phyloP scores from a whole-genome alignment of 2,329 filamentous ascomycete genomes.

The Verticillium nubilum region DNA sequence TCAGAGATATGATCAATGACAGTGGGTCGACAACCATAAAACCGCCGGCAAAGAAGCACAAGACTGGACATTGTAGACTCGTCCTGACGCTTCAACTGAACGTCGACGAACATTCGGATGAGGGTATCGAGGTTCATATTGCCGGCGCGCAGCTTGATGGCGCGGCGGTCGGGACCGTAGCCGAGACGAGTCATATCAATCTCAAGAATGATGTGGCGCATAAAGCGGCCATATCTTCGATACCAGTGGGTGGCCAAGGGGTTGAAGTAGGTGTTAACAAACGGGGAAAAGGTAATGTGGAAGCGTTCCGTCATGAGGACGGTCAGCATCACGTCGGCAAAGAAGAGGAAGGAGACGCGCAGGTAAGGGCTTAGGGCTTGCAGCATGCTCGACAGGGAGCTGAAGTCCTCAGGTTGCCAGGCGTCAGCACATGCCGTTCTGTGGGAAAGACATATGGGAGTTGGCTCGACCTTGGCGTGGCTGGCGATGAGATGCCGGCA shows the following conservation, averaged over 20 bases:
- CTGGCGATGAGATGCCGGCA: constrained; percentile 11
- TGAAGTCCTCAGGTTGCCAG: constrained; percentile 29
- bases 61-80: constrained; percentile 19
- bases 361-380: constrained; percentile 18
- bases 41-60: constrained; percentile 28
- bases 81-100: constrained; percentile 15
- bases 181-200: constrained; percentile 32
- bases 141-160: constrained; percentile 16
- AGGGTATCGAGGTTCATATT: constrained; percentile 18
- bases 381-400: constrained; percentile 19
- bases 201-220: constrained; percentile 31
- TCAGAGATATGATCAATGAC: neutral
- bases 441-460: constrained; percentile 23
- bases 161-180: constrained; percentile 20
- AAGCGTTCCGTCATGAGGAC: constrained; percentile 28
- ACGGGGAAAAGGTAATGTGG: constrained; percentile 33
- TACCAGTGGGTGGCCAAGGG: constrained; percentile 30
- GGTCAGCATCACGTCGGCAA: constrained; percentile 28
- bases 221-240: constrained; percentile 26
- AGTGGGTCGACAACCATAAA: constrained; percentile 16
- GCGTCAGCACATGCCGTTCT: constrained; percentile 19
- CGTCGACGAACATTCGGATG: constrained; percentile 20
- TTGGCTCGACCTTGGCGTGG: constrained; percentile 2
- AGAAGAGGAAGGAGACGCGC: constrained; percentile 26
- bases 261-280: constrained; percentile 21